These are phyloP conservation scores for Phylloporus sp. DNA, from an alignment of 1,284 basidiomycete genomes.

Conservation along the genomic window DNA sequence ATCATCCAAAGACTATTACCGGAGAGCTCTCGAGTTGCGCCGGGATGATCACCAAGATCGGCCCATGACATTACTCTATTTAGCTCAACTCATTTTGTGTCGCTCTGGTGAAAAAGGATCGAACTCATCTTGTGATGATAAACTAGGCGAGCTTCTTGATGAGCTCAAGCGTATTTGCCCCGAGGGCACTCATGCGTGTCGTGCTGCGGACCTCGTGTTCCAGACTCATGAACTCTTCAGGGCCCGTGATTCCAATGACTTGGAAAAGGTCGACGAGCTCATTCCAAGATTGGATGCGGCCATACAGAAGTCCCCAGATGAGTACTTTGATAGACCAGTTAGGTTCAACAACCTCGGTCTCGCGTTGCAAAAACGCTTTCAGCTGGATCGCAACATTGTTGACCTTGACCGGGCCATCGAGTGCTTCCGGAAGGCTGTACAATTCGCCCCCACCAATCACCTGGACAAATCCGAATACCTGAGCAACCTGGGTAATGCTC, in stretches of 20 bases:
- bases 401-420: conserved; percentile 1
- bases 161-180: not conserved
- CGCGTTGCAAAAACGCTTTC: conserved; percentile 1
- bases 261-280: not conserved
- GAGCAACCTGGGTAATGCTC: not conserved
- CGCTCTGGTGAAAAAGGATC: not conserved
- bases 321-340: not conserved
- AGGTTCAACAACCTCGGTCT: not conserved
- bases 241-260: not conserved
- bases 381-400: not conserved
- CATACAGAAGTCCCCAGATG: not conserved
- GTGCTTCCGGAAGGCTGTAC: not conserved
- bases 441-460: not conserved
- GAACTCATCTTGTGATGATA: not conserved
- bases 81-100: not conserved
- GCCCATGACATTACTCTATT: not conserved
- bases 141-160: not conserved
- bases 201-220: not conserved
- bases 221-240: not conserved
- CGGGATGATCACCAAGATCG: not conserved
- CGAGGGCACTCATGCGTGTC: not conserved
- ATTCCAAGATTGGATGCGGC: not conserved
- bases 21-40: not conserved
- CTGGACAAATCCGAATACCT: not conserved
- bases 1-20: not conserved